Base-by-base conservation (phyloP, 805 yeast species). In the Brettanomyces anomalus region DNA sequence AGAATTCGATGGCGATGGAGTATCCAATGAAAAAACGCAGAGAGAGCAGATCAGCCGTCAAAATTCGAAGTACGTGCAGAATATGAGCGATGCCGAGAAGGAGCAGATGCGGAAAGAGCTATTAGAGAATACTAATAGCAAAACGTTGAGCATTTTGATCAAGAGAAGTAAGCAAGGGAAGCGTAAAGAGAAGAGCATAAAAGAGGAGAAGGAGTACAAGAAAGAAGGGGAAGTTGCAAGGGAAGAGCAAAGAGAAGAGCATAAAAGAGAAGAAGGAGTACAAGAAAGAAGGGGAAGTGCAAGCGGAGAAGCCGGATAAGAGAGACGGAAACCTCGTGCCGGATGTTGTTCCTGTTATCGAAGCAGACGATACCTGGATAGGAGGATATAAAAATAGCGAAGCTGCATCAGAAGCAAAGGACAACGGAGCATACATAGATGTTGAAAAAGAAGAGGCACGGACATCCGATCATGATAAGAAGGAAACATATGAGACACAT, bases 41-140 rank as follows among this genome's bases (percentile, higher is more conserved):
- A 76, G 82, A 0, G 89, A 83, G 49, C 72, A 76, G 55, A 85
- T 88, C 18, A 90, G 86, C 57, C 57, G 73, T 43, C 95, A 88
- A 54, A 89, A 87, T 58, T 59, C 84, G 47, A 74, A 77, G 33
- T 67, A 70, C 34, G 57, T 89, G 43, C 65, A 76, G 32, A 58
- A 62, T 13, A 81, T 88, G 89, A 66, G 81, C 2, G 70, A 68
- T 2, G 81, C 74, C 15, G 87, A 88, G 54, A 72, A 85, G 31
- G 66, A 70, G 30, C 61, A 66, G 37, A 90, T 85, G 49, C 71
- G 76, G 48, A 73, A 75, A 48, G 95, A 86, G 52, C 61, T 89
- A 31, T 49, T 85, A 41, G 70, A 69, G n/a, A 67, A 72, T 0
- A 64, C 89, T 57, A 81, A 85, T 58, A 94, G 95, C 0, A 70